Evolutionary conservation across 75 land plant genomes (phyloP).

Genomic region (Sequoia sempervirens): DNA sequence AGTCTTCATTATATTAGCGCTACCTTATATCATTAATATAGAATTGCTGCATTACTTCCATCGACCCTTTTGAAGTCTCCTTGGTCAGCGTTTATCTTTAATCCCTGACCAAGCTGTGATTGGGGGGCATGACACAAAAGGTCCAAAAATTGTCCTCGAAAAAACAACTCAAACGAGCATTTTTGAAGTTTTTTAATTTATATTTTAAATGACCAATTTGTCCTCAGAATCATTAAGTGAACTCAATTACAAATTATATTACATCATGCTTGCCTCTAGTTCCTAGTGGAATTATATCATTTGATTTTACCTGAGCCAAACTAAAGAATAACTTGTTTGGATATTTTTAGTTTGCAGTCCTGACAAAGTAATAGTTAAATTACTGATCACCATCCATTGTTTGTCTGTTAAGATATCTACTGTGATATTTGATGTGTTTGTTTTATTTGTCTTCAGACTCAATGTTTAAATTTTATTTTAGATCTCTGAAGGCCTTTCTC

Average conservation of each 20-base stretch:
- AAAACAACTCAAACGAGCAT: neutral
- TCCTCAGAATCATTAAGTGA: neutral
- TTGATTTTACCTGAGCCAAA: neutral
- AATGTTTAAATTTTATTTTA: neutral
- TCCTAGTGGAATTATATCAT: neutral
- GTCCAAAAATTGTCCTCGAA: neutral
- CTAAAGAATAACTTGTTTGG: neutral
- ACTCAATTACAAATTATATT: neutral
- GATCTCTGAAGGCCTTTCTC: neutral
- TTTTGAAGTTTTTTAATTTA: neutral
- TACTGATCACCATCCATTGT: neutral
- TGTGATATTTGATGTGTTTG: conserved; percentile 7
- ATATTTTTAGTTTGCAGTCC: neutral
- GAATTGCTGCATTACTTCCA: too few species aligned
- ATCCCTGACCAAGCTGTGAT: too few species aligned
- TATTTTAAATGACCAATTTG: neutral
- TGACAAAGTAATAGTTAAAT: neutral
- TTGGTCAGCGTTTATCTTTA: too few species aligned
- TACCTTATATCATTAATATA: too few species aligned
- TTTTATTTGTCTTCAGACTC: neutral
- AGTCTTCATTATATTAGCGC: too few species aligned
- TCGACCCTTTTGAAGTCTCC: too few species aligned
- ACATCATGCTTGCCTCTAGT: neutral
- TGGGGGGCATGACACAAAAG: neutral
- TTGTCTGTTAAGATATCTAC: neutral